Evolutionary conservation across 208 protist genomes (phyloP).

Genomic region (Herpetomonas tarakana): DNA sequence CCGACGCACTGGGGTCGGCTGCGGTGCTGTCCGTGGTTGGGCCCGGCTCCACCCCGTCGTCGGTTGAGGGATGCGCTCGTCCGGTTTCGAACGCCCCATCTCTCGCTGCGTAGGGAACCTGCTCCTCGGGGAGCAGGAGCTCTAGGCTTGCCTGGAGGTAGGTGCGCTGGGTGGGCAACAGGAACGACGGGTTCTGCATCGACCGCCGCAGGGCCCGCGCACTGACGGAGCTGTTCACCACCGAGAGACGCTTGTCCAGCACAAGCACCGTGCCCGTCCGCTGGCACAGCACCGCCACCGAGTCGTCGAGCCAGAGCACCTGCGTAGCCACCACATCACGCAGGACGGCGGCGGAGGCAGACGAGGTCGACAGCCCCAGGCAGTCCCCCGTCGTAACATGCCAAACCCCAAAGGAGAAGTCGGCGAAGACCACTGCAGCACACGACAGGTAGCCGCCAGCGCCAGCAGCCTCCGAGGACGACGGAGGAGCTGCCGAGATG

Average conservation of each 20-base stretch:
- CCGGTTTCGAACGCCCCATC: too few relatives aligned
- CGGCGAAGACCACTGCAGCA: slow-evolving; percentile 34
- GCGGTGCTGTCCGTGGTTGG: slow-evolving; percentile 7
- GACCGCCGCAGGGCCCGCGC: slow-evolving; percentile 60
- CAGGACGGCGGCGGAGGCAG: slow-evolving; percentile 13
- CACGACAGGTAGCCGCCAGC: neutral
- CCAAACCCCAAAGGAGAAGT: slow-evolving; percentile 60
- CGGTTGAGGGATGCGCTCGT: too few relatives aligned
- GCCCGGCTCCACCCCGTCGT: too few relatives aligned
- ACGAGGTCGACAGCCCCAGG: slow-evolving; percentile 32
- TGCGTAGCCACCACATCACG: slow-evolving; percentile 21
- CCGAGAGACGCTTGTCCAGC: slow-evolving; percentile 41
- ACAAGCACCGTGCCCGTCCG: slow-evolving; percentile 49
- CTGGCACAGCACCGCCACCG: slow-evolving; percentile 46
- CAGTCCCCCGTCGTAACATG: slow-evolving; percentile 43
- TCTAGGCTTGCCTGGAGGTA: slow-evolving; percentile 57
- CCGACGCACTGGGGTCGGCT: neutral
- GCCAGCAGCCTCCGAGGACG: neutral
- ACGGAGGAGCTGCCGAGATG: neutral
- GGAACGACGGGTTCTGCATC: slow-evolving; percentile 70
- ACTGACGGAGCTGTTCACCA: slow-evolving; percentile 60
- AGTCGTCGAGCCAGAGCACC: slow-evolving; percentile 40
- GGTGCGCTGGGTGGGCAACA: slow-evolving; percentile 61
- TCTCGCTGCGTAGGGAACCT: neutral
- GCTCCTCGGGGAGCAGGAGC: slow-evolving; percentile 8